Conservation (phyloP, 1,284 basidiomycete species). For the Heterobasidion occidentale region DNA sequence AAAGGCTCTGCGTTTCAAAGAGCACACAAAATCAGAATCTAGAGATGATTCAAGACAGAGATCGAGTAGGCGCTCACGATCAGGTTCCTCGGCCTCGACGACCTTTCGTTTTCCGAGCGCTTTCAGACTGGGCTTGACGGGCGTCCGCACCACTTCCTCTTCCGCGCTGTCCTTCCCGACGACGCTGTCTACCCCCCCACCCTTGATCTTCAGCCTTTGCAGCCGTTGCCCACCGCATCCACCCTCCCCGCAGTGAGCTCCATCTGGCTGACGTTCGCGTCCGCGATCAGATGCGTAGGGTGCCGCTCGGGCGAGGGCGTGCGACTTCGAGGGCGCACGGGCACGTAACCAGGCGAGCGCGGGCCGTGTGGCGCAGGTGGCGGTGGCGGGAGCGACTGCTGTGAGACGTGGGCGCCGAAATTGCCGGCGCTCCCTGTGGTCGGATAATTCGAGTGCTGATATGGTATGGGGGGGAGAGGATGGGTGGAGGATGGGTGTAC, state of each 20-base stretch:
- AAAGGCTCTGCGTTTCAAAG: slow-evolving; percentile 21
- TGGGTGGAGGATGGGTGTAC: slow-evolving; percentile 18
- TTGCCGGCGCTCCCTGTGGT: slow-evolving; percentile 11
- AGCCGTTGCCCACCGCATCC: slow-evolving; percentile 4
- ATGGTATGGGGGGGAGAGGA: slow-evolving; percentile 29
- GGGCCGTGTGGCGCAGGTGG: slow-evolving; percentile 63
- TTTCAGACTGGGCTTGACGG: slow-evolving; percentile 59
- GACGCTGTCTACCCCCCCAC: background rate
- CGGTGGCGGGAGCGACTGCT: slow-evolving; percentile 48
- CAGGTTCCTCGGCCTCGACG: slow-evolving; percentile 33
- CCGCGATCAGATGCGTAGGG: slow-evolving; percentile 2
- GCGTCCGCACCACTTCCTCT: slow-evolving; percentile 20
- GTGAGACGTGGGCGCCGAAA: slow-evolving; percentile 15
- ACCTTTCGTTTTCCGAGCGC: slow-evolving; percentile 72
- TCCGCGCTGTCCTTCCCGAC: slow-evolving; percentile 10
- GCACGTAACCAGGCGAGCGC: slow-evolving; percentile 43
- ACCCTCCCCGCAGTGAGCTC: background rate
- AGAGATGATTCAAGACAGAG: background rate
- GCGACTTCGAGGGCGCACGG: slow-evolving; percentile 42
- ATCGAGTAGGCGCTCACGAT: slow-evolving; percentile 27
- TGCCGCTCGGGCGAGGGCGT: slow-evolving; percentile 40
- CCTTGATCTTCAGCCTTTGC: background rate
- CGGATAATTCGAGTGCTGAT: slow-evolving; percentile 7
- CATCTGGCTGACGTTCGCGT: background rate
- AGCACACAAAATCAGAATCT: background rate